Base-by-base conservation (phyloP, 768 basidiomycete genomes). In the Tylopilus subfusipes region DNA sequence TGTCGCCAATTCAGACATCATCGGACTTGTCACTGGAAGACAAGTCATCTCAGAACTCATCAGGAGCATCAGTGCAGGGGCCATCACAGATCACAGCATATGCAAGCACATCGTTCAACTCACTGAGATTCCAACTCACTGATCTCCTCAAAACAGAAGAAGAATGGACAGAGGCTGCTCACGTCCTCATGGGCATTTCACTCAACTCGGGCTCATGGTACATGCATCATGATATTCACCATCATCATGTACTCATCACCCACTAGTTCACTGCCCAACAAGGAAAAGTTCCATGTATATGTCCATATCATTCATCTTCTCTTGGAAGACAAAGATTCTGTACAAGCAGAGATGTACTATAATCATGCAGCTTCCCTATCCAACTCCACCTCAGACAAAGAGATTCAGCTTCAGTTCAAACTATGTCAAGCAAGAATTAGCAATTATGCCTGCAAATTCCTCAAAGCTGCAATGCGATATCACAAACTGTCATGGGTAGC, bases 271-370 rank as follows among this genome's bases (percentile, higher is more conserved):
- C 77, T 86, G 29, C 74, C 83, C 5, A 93, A 97, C 69, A 82
- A 84, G 55, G 93, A 96, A 49, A 97, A 93, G 69, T 82, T 99
- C 34, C 82, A 82, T 24, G 80, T 96, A 34, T 97, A 98, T 68
- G 85, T 98, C 55, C 88, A 94, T 54, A 96, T 98, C 59, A 90
- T 98, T 48, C 86, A 97, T 18, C 79, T 98, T 5, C 80, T 97
- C 21, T 80, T 99, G 31, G 96, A 99, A 75, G 94, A 97, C 52
- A 94, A 96, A 68, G 96, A 99, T 66, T 93, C 91, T 4, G 88
- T 95, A 2, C 91, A 94, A 71, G 97, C 97, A n/a, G 96, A 98
- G 68, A 91, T 93, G 2, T 98, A 94, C 73, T 96, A 96, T 71
- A 96, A 95, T 66, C 90, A 97, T 52, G 97, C 97, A 19, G 91